Percentiles rank a stretch among this genome's conserved stretches.
Evolutionary conservation across 805 yeast species (phyloP).

Genomic region (Cyberlindnera galapagoensis): DNA sequence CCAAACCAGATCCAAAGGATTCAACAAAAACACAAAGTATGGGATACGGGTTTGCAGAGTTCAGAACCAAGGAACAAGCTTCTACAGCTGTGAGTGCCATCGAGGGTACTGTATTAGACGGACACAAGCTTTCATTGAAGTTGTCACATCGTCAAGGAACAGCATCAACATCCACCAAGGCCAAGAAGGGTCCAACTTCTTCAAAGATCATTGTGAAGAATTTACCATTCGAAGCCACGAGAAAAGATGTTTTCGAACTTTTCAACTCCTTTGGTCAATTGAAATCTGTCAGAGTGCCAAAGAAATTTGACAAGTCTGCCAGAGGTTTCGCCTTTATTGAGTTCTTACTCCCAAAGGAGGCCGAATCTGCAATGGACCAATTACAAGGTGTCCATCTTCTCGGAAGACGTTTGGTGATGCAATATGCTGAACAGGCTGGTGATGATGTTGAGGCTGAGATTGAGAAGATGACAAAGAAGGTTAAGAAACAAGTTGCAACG

Average conservation of each 20-base stretch:
- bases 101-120: constrained; percentile 77
- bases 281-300: constrained; percentile 92
- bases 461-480: constrained; percentile 83
- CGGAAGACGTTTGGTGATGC: constrained; percentile 91
- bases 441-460: constrained; percentile 86
- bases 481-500: constrained; percentile 71
- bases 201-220: constrained; percentile 80
- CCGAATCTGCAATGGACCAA: constrained; percentile 89
- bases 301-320: constrained; percentile 90
- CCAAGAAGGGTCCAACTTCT: too few species aligned
- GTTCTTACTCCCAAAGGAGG: constrained; percentile 79
- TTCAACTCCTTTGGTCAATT: constrained; percentile 93
- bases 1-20: constrained; percentile 80
- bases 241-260: constrained; percentile 87
- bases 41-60: constrained; percentile 98
- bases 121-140: constrained; percentile 86
- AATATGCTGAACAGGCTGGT: constrained; percentile 80
- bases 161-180: constrained; percentile 20
- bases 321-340: constrained; percentile 98
- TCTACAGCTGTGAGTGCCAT: constrained; percentile 62
- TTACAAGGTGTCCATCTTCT: constrained; percentile 93
- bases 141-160: constrained; percentile 71
- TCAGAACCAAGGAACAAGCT: constrained; percentile 72
- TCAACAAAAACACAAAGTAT: constrained; percentile 67
- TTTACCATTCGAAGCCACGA: constrained; percentile 91